Evolutionary conservation across 2,329 filamentous ascomycete genomes (phyloP), one percentile per base, ranked within the genome.

Genomic region (Akanthomyces dipterigenus): DNA sequence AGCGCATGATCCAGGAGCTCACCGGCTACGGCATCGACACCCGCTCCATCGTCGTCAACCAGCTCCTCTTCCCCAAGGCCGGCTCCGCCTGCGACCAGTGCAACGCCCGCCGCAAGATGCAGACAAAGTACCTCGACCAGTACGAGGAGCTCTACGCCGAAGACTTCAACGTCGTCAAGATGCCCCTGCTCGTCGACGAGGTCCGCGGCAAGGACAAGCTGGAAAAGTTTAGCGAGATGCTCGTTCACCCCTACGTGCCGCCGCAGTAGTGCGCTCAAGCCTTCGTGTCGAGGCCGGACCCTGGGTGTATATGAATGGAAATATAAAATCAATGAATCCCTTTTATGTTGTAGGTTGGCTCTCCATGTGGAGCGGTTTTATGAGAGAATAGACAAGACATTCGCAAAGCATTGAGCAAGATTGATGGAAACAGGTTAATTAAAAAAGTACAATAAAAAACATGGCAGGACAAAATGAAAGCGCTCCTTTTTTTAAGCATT

Each of bases 1-100:
- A 99, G 81, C 90, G 95, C 70, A 98, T 99, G 95, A 98, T 99
- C 70, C 95, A 99, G 81, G 95, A 99, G 80, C 82, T 99, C 64
- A 88, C 91, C 53, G 89, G 85, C 73, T 99, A 96, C 78, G 82
- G 88, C 71, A 99, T 99, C 73, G 95, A 99, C 75, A 96, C 93
- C 7, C 95, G 98, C 78, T 87, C 89, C 72, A 98, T 99, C 73
- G 95, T 99, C 50, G 95, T 99, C 70, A 99, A 99, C 77, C 95
- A 99, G 81, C 82, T 99, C 67, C 80, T 99, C 61, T 99, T 96
- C 79, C 95, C 95, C 20, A 90, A 90, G 75, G 83, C 88, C 66
- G 88, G 87, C 58, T 96, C 89, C 72, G 83, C 86, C 40, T 99
- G 95, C 76, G 92, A 97, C 65, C 95, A 99, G 80, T 99, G 95